phyloP scores from a whole-genome alignment of 768 basidiomycete species.

The Arthromyces matolae region DNA sequence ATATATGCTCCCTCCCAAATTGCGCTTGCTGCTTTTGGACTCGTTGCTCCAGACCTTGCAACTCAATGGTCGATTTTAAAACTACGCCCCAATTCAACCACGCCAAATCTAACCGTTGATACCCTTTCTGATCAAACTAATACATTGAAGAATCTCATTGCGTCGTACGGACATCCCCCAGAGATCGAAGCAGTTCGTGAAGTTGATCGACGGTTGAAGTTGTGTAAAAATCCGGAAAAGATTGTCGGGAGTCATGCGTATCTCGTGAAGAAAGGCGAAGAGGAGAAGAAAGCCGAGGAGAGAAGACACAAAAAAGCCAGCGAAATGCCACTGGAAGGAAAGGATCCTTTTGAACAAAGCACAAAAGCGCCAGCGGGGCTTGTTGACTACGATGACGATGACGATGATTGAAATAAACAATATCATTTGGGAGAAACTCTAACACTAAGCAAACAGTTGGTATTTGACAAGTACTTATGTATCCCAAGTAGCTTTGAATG shows the following conservation, averaged over 20 bases:
- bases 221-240: slow-evolving; percentile 96
- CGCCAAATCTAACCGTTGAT: slow-evolving; percentile 21
- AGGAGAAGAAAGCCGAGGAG: slow-evolving; percentile 63
- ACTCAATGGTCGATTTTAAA: slow-evolving; percentile 55
- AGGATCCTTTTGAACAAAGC: slow-evolving; percentile 71
- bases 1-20: slow-evolving; percentile 93
- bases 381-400: slow-evolving; percentile 60
- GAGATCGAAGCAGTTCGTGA: slow-evolving; percentile 82
- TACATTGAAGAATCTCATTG: slow-evolving; percentile 55
- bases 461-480: background rate
- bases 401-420: slow-evolving; percentile 31
- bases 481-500: slow-evolving; percentile 2
- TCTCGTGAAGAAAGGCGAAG: slow-evolving; percentile 64
- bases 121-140: slow-evolving; percentile 39
- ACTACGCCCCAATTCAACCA: slow-evolving; percentile 17
- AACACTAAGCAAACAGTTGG: background rate
- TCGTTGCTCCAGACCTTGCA: slow-evolving; percentile 59
- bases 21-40: slow-evolving; percentile 73
- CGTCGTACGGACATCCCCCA: slow-evolving; percentile 54
- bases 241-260: slow-evolving; percentile 87
- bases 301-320: slow-evolving; percentile 65
- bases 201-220: slow-evolving; percentile 79
- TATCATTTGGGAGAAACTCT: too few relatives aligned
- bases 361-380: slow-evolving; percentile 32
- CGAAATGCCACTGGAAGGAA: slow-evolving; percentile 42